phyloP scores from a whole-genome alignment of 176 grass and related monocot species.

The Stipa capillata region DNA sequence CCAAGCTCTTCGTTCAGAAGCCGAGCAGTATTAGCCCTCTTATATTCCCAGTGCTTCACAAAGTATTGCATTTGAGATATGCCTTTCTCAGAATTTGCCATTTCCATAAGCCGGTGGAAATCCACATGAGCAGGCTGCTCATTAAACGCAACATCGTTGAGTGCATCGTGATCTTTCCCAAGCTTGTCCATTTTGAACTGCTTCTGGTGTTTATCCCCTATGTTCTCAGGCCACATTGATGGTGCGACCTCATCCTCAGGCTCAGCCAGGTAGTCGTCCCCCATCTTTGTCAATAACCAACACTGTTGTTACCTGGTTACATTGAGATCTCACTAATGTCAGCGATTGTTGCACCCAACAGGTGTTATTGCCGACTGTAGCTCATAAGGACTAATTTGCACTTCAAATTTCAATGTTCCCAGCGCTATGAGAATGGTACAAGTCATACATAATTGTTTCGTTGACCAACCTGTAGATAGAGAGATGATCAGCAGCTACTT shows the following conservation, averaged over 20 bases:
- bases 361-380: neutral
- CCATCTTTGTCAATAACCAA: conserved; percentile 42
- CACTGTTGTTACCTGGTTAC: neutral
- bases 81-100: conserved; percentile 70
- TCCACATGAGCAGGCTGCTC: conserved; percentile 38
- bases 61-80: conserved; percentile 53
- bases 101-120: conserved; percentile 38
- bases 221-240: conserved; percentile 82
- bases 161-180: conserved; percentile 38
- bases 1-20: conserved; percentile 69
- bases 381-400: neutral
- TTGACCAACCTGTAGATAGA: neutral
- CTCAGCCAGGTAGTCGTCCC: conserved; percentile 41
- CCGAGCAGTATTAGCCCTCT: conserved; percentile 26
- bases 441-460: neutral
- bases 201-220: conserved; percentile 50
- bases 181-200: conserved; percentile 61
- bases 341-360: neutral
- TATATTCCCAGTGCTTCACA: conserved; percentile 68
- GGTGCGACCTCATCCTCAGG: conserved; percentile 54
- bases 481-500: conserved; percentile 13
- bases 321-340: conserved; percentile 5
- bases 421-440: neutral
- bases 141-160: conserved; percentile 45
- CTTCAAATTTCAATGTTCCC: conserved; percentile 1